Base-by-base conservation (phyloP, 2,329 filamentous ascomycete genomes). In the Calonectria pteridis region DNA sequence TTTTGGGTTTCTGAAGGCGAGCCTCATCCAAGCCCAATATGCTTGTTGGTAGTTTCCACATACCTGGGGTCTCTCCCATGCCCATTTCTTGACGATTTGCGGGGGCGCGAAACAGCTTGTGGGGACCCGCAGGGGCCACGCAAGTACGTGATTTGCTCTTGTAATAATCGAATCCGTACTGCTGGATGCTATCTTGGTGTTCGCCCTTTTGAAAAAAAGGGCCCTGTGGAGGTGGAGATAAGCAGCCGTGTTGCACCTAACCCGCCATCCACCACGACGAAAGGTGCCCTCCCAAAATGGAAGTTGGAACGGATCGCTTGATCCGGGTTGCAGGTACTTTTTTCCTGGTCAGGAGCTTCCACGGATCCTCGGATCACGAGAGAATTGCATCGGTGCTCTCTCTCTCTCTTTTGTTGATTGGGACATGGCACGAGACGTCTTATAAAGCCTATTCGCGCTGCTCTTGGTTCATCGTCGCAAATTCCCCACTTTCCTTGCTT, bases 401-500 rank as follows among this genome's bases (percentile, higher is more conserved):
- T 26, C n/a, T 6, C 14, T 26, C 13, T 37, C n/a, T n/a, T n/a
- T 10, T 10, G 31, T 18, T 5, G 33, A 40, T 18, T 1, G 55
- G 35, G n/a, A 40, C n/a, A 28, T 59, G 33, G 31, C 33, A 28
- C 14, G 23, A 33, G 33, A 11, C n/a, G 35, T 59, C n/a, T 40
- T 59, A 59, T 59, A 59, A 59, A 59, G 33, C 13, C 23, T 35
- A 59, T 59, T 59, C 33, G 26, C 13, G 55, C 55, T 40, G 55
- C 55, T 40, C 13, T 23, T 59, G 55, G 5, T 59, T 37, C 55
- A 59, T 40, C 23, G 1, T 40, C 29, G 13, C n/a, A 26, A 7
- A 28, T 59, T 59, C 55, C 33, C 55, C 55, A 59, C 55, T 59
- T 59, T 59, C n/a, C 23, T n/a, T 59, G 55, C 55, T 28, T 59